Evolutionary conservation across 208 protist genomes (phyloP).

Genomic region (Leptomonas seymouri): DNA sequence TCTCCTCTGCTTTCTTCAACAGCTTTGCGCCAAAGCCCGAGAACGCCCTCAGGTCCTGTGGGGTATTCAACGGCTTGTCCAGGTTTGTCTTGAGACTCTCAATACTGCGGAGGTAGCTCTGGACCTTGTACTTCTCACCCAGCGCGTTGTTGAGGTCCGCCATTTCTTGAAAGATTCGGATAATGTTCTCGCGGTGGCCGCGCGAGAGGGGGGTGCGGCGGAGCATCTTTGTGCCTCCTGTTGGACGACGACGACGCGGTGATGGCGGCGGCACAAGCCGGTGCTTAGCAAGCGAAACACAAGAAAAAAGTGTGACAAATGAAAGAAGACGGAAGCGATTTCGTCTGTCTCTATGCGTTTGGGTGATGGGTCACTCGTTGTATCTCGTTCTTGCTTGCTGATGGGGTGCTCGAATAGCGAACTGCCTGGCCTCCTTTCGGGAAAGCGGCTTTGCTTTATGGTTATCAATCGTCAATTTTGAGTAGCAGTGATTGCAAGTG

Average conservation of each 20-base stretch:
- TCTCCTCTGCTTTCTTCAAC: conserved; percentile 90
- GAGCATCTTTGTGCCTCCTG: conserved; percentile 47
- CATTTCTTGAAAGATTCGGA: conserved; percentile 91
- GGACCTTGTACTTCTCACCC: conserved; percentile 89
- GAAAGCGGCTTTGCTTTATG: no score
- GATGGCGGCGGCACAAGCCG: neutral
- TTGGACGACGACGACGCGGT: neutral
- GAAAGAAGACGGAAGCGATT: no score
- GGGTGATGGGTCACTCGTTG: no score
- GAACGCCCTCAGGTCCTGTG: conserved; percentile 70
- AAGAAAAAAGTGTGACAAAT: neutral
- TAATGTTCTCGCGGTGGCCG: conserved; percentile 85
- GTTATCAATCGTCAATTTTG: no score
- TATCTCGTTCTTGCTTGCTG: no score
- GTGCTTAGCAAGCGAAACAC: neutral
- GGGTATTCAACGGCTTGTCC: conserved; percentile 75
- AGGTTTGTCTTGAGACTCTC: conserved; percentile 88
- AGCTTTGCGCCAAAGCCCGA: conserved; percentile 83
- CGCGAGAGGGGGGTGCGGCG: conserved; percentile 54
- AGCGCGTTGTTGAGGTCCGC: conserved; percentile 88
- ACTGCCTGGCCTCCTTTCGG: no score
- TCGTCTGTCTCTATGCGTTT: no score
- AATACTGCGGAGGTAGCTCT: conserved; percentile 79
- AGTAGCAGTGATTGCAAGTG: no score
- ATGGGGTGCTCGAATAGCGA: no score